Percentiles rank a stretch among this genome's conserved stretches.
Evolutionary conservation across 2,329 filamentous ascomycete species (phyloP).

Genomic region (Ophiostoma perfectum): DNA sequence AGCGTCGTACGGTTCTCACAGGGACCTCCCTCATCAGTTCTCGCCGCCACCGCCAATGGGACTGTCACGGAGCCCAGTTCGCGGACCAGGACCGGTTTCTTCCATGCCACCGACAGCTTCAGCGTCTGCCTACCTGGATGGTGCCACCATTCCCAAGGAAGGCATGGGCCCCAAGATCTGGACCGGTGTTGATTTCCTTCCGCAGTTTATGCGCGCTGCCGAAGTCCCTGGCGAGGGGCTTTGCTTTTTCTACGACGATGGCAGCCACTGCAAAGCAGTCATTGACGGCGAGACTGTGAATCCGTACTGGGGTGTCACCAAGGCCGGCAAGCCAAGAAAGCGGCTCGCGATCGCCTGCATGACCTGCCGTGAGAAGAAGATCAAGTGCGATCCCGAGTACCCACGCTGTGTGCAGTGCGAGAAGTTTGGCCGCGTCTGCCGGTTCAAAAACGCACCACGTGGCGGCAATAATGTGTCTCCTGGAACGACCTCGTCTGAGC

Average conservation of each 20-base stretch:
- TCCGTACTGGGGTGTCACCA: slow-evolving; percentile 88
- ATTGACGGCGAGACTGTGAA: slow-evolving; percentile 86
- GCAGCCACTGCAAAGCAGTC: slow-evolving; percentile 71
- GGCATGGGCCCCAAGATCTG: slow-evolving; percentile 62
- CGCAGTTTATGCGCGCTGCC: slow-evolving; percentile 57
- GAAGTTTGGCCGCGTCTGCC: slow-evolving; percentile 81
- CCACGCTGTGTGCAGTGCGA: slow-evolving; percentile 87
- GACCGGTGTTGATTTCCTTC: slow-evolving; percentile 62
- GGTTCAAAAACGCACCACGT: slow-evolving; percentile 72
- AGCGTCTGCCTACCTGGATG: slow-evolving; percentile 37
- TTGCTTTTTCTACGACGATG: slow-evolving; percentile 84
- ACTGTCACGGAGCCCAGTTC: slow-evolving; percentile 6
- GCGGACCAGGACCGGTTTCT: not conserved
- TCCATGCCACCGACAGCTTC: slow-evolving; percentile 4
- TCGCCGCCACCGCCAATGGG: slow-evolving; percentile 8
- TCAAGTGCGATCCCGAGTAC: slow-evolving; percentile 87
- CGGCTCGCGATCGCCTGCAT: slow-evolving; percentile 86
- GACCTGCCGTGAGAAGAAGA: slow-evolving; percentile 93
- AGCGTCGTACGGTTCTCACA: not conserved
- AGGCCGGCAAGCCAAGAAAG: slow-evolving; percentile 89
- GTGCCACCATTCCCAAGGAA: slow-evolving; percentile 48
- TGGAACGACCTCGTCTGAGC: slow-evolving; percentile 47
- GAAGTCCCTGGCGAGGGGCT: slow-evolving; percentile 72
- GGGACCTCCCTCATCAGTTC: not conserved
- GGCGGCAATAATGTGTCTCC: slow-evolving; percentile 55